Percentiles rank a stretch among this genome's conserved stretches.
These are phyloP conservation scores for Mangifera indica DNA, from an alignment of 345 rosid species.

Conservation along the genomic window DNA sequence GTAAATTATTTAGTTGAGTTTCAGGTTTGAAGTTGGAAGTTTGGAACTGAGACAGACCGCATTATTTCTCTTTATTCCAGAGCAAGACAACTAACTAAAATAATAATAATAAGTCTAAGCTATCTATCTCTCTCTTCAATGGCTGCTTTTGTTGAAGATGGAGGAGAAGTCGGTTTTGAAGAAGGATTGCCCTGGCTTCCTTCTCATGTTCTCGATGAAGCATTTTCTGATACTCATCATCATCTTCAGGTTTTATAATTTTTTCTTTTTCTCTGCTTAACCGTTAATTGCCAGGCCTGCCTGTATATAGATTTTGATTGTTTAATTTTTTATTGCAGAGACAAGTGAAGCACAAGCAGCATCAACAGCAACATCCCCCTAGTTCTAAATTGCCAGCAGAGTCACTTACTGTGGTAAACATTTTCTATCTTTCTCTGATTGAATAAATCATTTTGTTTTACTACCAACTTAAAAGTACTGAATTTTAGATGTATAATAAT, in stretches of 20 bases:
- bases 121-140: conserved; percentile 8
- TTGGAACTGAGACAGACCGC: conserved; percentile 36
- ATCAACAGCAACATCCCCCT: neutral
- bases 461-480: no score
- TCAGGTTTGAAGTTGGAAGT: conserved; percentile 75
- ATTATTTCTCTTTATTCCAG: conserved; percentile 16
- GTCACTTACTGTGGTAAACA: conserved; percentile 23
- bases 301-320: neutral
- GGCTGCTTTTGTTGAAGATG: conserved; percentile 32
- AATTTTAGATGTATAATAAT: no score
- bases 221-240: conserved; percentile 30
- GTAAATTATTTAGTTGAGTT: conserved; percentile 47
- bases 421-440: neutral
- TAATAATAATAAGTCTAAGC: neutral
- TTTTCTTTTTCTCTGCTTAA: neutral
- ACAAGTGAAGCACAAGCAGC: conserved; percentile 12
- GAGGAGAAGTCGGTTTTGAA: conserved; percentile 38
- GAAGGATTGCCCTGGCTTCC: conserved; percentile 52
- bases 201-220: conserved; percentile 47
- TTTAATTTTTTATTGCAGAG: conserved; percentile 13
- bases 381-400: conserved; percentile 25
- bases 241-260: conserved; percentile 23
- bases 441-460: no score
- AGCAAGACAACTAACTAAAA: conserved; percentile 11
- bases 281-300: neutral